These are phyloP conservation scores for Strobilomyces confusus DNA, from an alignment of 768 basidiomycete species.

Conservation along the genomic window DNA sequence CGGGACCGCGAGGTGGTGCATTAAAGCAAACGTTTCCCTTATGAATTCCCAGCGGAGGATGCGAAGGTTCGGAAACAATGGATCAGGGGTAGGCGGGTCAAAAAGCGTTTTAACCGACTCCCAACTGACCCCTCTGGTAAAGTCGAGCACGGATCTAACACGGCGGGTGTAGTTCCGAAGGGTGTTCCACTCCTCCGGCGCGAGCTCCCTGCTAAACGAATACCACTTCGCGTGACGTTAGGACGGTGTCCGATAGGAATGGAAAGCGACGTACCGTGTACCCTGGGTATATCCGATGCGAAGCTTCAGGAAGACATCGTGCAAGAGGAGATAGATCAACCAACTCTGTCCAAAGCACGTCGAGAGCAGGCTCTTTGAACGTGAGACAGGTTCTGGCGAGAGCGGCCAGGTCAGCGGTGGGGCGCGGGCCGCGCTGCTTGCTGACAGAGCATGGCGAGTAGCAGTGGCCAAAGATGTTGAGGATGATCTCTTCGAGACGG, in stretches of 20 bases:
- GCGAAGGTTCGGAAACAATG: constrained; percentile 4
- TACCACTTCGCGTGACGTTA: constrained; percentile 2
- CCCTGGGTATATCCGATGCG: constrained; percentile 5
- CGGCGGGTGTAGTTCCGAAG: constrained; percentile 3
- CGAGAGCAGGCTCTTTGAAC: constrained; percentile 4
- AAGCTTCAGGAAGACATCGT: constrained; percentile 4
- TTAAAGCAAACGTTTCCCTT: constrained; percentile 4
- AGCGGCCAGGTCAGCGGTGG: background rate
- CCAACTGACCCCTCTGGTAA: constrained; percentile 3
- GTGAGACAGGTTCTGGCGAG: background rate
- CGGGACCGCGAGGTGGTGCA: constrained; percentile 4
- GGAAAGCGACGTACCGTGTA: background rate
- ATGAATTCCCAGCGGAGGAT: constrained; percentile 6
- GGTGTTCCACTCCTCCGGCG: background rate
- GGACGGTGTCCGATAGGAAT: background rate
- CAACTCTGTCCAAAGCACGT: constrained; percentile 6
- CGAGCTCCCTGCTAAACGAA: background rate
- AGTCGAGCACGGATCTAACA: background rate
- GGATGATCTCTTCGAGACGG: background rate
- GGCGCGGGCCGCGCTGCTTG: background rate
- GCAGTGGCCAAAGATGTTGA: constrained; percentile 2
- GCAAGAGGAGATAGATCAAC: constrained; percentile 3
- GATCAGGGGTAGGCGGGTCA: constrained; percentile 1
- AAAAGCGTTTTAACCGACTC: constrained; percentile 4
- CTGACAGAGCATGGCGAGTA: background rate